Percentiles rank a stretch among this genome's conserved stretches.
Evolutionary conservation across 192 early-diverging fungal genomes (phyloP).

Genomic region (Phlyctochytrium planicorne): DNA sequence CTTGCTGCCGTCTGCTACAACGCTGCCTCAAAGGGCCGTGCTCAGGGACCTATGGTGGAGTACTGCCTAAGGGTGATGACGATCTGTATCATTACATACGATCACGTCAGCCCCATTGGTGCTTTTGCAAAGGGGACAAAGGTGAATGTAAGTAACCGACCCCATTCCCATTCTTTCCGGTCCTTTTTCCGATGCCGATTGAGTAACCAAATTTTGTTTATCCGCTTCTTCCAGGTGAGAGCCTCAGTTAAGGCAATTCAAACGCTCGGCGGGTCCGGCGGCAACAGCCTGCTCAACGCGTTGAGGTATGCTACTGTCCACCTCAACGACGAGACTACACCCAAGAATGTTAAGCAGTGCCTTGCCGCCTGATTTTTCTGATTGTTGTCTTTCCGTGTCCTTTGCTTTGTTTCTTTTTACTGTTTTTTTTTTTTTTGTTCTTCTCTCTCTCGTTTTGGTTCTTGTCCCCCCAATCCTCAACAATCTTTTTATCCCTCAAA

Average conservation of each 20-base stretch:
- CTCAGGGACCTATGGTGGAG: constrained; percentile 52
- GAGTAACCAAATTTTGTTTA: constrained; percentile 3
- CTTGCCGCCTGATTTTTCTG: constrained; percentile 25
- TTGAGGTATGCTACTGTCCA: constrained; percentile 77
- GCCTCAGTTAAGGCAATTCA: constrained; percentile 68
- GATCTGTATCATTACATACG: constrained; percentile 85
- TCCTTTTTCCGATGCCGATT: background rate
- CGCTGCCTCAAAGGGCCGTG: constrained; percentile 69
- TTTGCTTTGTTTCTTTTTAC: too few relatives aligned
- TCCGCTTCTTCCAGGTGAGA: constrained; percentile 42
- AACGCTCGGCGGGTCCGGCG: constrained; percentile 50
- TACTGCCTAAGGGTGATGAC: constrained; percentile 88
- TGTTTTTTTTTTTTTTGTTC: too few relatives aligned
- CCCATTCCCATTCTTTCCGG: constrained; percentile 21
- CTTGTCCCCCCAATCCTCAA: too few relatives aligned
- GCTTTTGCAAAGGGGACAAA: constrained; percentile 73
- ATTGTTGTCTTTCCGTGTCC: too few relatives aligned
- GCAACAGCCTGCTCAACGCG: constrained; percentile 67
- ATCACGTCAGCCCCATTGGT: constrained; percentile 80
- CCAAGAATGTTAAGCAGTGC: constrained; percentile 50
- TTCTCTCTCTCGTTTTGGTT: too few relatives aligned
- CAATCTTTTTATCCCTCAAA: too few relatives aligned
- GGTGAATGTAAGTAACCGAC: constrained; percentile 84
- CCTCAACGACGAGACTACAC: constrained; percentile 76
- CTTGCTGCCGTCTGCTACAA: constrained; percentile 78